Conservation (phyloP, 306 rosid genomes). For the Trichosanthes truncata region DNA sequence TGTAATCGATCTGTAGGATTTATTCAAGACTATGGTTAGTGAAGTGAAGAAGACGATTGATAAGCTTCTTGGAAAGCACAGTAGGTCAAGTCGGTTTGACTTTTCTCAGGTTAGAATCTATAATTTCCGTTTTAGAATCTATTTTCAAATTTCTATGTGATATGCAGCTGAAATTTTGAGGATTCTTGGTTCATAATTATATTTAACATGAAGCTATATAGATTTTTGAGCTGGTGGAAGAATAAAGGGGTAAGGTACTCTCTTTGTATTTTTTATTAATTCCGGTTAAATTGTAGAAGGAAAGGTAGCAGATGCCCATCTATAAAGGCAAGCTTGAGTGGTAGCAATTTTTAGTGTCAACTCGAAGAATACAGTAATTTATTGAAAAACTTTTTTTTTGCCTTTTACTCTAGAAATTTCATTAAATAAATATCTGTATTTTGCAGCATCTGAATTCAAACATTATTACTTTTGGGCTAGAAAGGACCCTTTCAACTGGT, state of each 20-base stretch:
- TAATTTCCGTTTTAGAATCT: conserved; percentile 6
- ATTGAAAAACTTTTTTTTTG: background rate
- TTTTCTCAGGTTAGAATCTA: conserved; percentile 35
- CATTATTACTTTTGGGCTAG: conserved; percentile 48
- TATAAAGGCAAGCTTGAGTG: background rate
- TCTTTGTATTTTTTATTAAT: background rate
- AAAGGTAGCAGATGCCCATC: background rate
- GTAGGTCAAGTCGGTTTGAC: conserved; percentile 54
- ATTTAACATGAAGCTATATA: background rate
- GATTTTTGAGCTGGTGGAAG: background rate
- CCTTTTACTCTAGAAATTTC: background rate
- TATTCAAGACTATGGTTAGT: conserved; percentile 69
- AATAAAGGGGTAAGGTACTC: background rate
- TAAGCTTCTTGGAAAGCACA: conserved; percentile 33
- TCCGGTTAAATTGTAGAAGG: background rate
- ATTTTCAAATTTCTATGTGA: background rate
- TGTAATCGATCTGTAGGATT: conserved; percentile 43
- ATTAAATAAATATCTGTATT: background rate
- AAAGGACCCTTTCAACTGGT: conserved; percentile 85
- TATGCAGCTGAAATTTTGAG: background rate
- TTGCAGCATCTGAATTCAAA: conserved; percentile 26
- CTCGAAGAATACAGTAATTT: background rate
- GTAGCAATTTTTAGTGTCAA: background rate
- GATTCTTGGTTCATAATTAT: background rate
- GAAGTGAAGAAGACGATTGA: conserved; percentile 31